Base-by-base conservation (phyloP, 352 stramenopile genomes). In the Phytopythium litorale region DNA sequence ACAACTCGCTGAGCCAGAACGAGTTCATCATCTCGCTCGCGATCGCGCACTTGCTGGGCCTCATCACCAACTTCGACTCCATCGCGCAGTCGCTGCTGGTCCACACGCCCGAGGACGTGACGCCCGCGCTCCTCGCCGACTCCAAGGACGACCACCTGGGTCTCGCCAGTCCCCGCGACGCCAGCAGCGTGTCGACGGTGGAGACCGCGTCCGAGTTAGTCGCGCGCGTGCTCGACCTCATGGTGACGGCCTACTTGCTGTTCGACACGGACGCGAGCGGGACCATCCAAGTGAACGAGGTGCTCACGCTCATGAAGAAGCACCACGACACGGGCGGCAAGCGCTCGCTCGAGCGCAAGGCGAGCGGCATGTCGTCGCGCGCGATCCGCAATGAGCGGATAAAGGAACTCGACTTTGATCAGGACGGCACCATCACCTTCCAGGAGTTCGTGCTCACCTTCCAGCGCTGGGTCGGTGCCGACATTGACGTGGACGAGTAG, bases 371-470 rank as follows among this genome's bases (percentile, higher is more conserved):
- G 37, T 84, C 81, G 35, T 87, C 81, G 13, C 79, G 86, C 51
- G 64, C 72, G 38, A 89, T 88, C 49, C 79, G 73, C 13, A 63
- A 79, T 30, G 84, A 94, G 63, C 79, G 88, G 63, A 92, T 91
- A 81, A 89, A 94, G 60, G 88, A 97, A 62, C 72, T 97, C 51
- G 88, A 97, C 61, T 74, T 89, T 53, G 83, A 97, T 63, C 68
- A 87, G n/a, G 85, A 96, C 48, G 88, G 88, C 54, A 92, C 78
- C 11, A 94, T 96, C 72, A 96, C 87, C 23, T 96, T 94, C 60
- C 84, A 94, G 62, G 88, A 97, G 62, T 97, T 97, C 50, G 75
- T 97, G 33, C 75, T 93, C 40, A 93, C 88, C 30, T 96, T 96
- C 56, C 82, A 94, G 60, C 88, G 84, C 33, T 97, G 88, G 88